These are phyloP conservation scores for Candida pseudofarinosa DNA, from an alignment of 805 yeast genomes.

Conservation along the genomic window DNA sequence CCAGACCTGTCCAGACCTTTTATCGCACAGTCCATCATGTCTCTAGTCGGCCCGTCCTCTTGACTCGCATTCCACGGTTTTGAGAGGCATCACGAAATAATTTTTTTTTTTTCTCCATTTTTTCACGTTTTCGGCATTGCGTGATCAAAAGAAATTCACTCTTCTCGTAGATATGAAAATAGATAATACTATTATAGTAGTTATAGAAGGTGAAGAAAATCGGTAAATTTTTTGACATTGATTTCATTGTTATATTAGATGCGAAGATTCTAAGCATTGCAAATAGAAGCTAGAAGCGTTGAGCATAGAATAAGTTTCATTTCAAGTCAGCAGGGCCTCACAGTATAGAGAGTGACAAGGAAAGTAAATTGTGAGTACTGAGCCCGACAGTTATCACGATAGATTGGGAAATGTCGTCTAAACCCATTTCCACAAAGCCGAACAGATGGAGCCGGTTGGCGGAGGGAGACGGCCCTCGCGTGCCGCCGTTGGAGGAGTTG, in stretches of 20 bases:
- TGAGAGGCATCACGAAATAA: too few species aligned
- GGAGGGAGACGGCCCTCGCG: background rate
- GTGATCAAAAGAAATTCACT: conserved; percentile 4
- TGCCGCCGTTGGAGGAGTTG: conserved; percentile 23
- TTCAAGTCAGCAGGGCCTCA: too few species aligned
- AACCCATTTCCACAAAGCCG: background rate
- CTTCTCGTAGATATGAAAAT: background rate
- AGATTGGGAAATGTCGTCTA: background rate
- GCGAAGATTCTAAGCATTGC: too few species aligned
- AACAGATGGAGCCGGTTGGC: background rate
- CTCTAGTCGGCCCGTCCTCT: too few species aligned
- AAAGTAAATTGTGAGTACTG: background rate
- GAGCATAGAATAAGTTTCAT: too few species aligned
- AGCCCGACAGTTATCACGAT: background rate
- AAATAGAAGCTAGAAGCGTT: too few species aligned
- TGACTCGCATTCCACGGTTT: too few species aligned
- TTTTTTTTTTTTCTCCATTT: background rate
- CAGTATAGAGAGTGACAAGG: background rate
- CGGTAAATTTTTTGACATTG: background rate
- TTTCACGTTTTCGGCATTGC: conserved; percentile 1
- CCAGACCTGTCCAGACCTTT: too few species aligned
- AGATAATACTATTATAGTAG: background rate
- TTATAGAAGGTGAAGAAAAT: background rate
- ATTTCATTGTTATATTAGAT: background rate
- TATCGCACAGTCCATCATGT: too few species aligned